These are phyloP conservation scores for Suhomyces kilbournensis DNA, from an alignment of 805 yeast genomes.

Conservation along the genomic window DNA sequence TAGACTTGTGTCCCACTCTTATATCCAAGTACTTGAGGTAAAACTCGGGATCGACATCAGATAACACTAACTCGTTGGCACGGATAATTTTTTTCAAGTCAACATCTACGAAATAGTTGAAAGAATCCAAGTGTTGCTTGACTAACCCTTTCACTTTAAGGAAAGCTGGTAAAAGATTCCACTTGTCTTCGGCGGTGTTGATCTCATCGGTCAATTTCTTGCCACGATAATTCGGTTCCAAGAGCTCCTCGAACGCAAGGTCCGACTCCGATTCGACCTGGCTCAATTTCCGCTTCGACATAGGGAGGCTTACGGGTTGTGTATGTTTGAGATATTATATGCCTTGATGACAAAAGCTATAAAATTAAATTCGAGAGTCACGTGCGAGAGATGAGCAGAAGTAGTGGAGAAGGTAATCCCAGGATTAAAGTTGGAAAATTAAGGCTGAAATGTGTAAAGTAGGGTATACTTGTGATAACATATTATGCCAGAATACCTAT, in stretches of 20 bases:
- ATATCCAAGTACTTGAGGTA: conserved; percentile 91
- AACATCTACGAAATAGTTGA: conserved; percentile 90
- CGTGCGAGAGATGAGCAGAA: not conserved
- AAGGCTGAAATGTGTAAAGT: not conserved
- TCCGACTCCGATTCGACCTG: conserved; percentile 31
- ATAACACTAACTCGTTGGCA: conserved; percentile 84
- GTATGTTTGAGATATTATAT: not conserved
- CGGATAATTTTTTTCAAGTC: conserved; percentile 88
- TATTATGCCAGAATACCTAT: too few species aligned
- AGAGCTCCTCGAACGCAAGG: conserved; percentile 69
- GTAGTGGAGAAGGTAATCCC: not conserved
- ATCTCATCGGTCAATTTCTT: conserved; percentile 83
- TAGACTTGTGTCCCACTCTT: conserved; percentile 79
- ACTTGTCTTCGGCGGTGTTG: conserved; percentile 89
- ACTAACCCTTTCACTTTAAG: conserved; percentile 93
- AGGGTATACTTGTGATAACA: not conserved
- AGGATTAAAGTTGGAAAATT: not conserved
- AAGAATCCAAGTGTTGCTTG: conserved; percentile 97
- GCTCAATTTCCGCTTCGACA: conserved; percentile 2
- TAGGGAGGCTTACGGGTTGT: not conserved
- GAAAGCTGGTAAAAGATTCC: conserved; percentile 96
- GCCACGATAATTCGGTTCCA: conserved; percentile 82
- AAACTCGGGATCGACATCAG: conserved; percentile 97
- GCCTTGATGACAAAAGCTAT: not conserved
- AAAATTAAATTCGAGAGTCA: not conserved